These are phyloP conservation scores for Fomitopsis palustris DNA, from an alignment of 1,284 basidiomycete genomes.

Conservation along the genomic window DNA sequence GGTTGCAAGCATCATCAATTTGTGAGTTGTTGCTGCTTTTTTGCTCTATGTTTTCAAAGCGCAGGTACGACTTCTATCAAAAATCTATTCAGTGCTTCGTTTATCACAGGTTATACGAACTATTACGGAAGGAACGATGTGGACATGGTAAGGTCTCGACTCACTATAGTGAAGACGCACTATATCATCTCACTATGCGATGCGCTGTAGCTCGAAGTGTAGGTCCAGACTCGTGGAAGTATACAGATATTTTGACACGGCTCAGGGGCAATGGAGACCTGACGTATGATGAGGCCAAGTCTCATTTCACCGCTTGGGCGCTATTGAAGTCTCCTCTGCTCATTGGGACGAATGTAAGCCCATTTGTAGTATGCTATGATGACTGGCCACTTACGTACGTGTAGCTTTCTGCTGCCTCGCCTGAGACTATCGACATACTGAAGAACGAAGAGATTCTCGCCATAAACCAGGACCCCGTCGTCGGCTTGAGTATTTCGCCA, in stretches of 20 bases:
- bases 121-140: constrained; percentile 59
- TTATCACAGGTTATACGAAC: constrained; percentile 45
- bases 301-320: constrained; percentile 63
- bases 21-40: constrained; percentile 20
- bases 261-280: constrained; percentile 51
- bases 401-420: constrained; percentile 45
- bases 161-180: too few relatives aligned
- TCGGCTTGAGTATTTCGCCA: constrained; percentile 55
- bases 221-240: constrained; percentile 2
- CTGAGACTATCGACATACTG: constrained; percentile 48
- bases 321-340: constrained; percentile 55
- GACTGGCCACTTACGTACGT: neutral
- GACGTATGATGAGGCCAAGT: constrained; percentile 54
- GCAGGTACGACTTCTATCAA: neutral
- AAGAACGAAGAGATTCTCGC: constrained; percentile 60
- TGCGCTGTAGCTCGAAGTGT: constrained; percentile 43
- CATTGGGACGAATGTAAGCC: constrained; percentile 35
- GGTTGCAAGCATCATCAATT: constrained; percentile 38
- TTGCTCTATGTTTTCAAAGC: too few relatives aligned
- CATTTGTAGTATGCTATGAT: neutral
- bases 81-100: constrained; percentile 27
- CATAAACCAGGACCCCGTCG: constrained; percentile 63
- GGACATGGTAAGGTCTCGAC: constrained; percentile 51
- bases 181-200: neutral
- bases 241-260: neutral